Percentiles rank a stretch among this genome's conserved stretches.
These are phyloP conservation scores for Pythium grandisporangium DNA, from an alignment of 352 stramenopile genomes.

Conservation along the genomic window DNA sequence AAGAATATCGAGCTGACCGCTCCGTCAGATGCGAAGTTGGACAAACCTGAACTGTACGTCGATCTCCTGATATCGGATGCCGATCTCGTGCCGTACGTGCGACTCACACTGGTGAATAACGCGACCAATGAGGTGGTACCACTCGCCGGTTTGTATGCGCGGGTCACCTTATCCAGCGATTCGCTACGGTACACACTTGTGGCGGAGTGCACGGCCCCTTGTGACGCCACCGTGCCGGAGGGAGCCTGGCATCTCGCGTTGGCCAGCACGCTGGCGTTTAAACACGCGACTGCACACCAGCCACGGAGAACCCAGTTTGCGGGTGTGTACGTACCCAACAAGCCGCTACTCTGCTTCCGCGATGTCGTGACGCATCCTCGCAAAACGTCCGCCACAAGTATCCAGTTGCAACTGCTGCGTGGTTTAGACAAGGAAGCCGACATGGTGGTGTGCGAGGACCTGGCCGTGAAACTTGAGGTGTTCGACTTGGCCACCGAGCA, in stretches of 20 bases:
- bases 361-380: conserved; percentile 42
- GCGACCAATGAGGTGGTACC: conserved; percentile 20
- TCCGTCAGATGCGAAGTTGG: background rate
- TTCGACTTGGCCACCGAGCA: conserved; percentile 26
- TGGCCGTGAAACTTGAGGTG: conserved; percentile 46
- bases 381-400: conserved; percentile 29
- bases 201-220: conserved; percentile 35
- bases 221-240: conserved; percentile 17
- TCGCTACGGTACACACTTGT: conserved; percentile 36
- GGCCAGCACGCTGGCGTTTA: conserved; percentile 36
- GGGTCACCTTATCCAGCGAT: conserved; percentile 9
- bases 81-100: conserved; percentile 27
- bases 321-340: conserved; percentile 55
- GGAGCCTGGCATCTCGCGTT: conserved; percentile 55
- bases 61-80: conserved; percentile 54
- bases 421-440: conserved; percentile 2
- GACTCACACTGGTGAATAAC: conserved; percentile 42
- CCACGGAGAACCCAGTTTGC: conserved; percentile 37
- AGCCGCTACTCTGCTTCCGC: conserved; percentile 48
- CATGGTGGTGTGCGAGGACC: conserved; percentile 9
- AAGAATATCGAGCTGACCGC: conserved; percentile 33
- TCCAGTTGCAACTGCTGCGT: conserved; percentile 34
- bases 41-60: conserved; percentile 22
- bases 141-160: conserved; percentile 22
- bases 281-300: conserved; percentile 19